Conservation (phyloP, 768 basidiomycete genomes). For the Cyathus striatus region DNA sequence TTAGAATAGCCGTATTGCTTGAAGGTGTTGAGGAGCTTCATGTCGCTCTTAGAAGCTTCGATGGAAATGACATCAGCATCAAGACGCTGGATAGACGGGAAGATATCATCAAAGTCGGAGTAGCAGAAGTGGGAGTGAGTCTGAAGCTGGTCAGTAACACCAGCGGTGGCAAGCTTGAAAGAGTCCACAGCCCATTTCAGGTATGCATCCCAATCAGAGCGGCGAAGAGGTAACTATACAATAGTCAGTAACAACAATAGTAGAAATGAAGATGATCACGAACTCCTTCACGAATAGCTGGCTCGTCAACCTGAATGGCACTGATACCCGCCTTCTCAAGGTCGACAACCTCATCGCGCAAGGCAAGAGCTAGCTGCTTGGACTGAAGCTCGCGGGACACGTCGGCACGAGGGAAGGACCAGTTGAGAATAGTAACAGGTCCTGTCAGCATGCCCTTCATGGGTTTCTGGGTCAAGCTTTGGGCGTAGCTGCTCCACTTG, state of each 20-base stretch:
- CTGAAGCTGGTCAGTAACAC: constrained; percentile 90
- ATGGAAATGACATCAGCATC: constrained; percentile 99
- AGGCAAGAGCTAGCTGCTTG: constrained; percentile 95
- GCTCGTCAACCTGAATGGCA: constrained; percentile 99
- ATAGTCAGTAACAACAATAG: constrained; percentile 8
- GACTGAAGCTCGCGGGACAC: constrained; percentile 95
- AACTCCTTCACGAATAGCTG: constrained; percentile 98
- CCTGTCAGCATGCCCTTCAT: constrained; percentile 99
- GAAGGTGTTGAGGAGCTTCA: constrained; percentile 96
- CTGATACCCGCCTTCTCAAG: constrained; percentile 95
- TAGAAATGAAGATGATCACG: constrained; percentile 18
- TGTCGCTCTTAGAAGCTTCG: constrained; percentile 96
- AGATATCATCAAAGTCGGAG: constrained; percentile 98
- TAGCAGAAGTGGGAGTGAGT: constrained; percentile 99
- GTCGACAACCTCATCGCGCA: constrained; percentile 97
- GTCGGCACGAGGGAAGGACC: constrained; percentile 99
- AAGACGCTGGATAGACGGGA: constrained; percentile 93
- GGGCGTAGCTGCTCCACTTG: constrained; percentile 94
- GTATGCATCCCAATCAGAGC: constrained; percentile 94
- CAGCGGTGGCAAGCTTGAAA: constrained; percentile 96
- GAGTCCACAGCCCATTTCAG: constrained; percentile 98
- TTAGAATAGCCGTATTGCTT: constrained; percentile 93
- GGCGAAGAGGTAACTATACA: constrained; percentile 88
- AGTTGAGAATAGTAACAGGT: constrained; percentile 98
- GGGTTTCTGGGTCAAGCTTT: constrained; percentile 86